Evolutionary conservation across 1,139 yeast species (phyloP), one percentile per base, ranked within the genome.

Genomic region (Meyerozyma athensensis): DNA sequence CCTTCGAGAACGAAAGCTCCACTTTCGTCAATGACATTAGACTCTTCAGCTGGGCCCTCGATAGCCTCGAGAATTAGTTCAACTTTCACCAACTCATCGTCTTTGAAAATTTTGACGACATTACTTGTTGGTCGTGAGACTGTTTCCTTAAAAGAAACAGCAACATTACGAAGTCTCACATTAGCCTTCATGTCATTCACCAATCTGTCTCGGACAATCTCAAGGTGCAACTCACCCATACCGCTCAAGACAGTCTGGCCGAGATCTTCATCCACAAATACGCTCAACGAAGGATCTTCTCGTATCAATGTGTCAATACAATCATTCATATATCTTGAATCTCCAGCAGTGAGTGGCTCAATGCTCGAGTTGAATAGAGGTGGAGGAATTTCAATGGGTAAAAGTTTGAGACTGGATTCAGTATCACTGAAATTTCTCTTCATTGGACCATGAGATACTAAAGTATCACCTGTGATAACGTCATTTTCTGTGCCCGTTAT

Each of bases 151-250:
- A 85, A 90, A 0, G 97, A 83, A 7, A 92, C 96, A 60, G 81
- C 86, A 19, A 92, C 85, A 39, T 81, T 81, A 26, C 96, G 89
- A 36, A 89, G 72, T 35, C 81, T 80, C 0, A 86, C 84, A 41
- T 81, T 79, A 2, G 95, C 96, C 54, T 83, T 82, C 72, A 90
- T 73, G 44, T 87, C 96, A 38, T 77, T 77, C 16, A 82, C 63
- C 36, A 92, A 69, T 40, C 97, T 68, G 48, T 87, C 95, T 38
- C 74, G 72, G 2, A 94, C 85, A 47, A 92, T 89, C 48, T 92
- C 97, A 38, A 92, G 69, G 59, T 92, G 98, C 37, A 92, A 67
- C 52, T 89, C 96, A 13, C 97, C 98, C 97, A 92, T 89, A 3
- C 98, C 99, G 37, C 95, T 80, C 24, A 92, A 59, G 20, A 89